Conservation (phyloP, 495 filamentous ascomycete genomes). For the Talaromyces borbonicus region DNA sequence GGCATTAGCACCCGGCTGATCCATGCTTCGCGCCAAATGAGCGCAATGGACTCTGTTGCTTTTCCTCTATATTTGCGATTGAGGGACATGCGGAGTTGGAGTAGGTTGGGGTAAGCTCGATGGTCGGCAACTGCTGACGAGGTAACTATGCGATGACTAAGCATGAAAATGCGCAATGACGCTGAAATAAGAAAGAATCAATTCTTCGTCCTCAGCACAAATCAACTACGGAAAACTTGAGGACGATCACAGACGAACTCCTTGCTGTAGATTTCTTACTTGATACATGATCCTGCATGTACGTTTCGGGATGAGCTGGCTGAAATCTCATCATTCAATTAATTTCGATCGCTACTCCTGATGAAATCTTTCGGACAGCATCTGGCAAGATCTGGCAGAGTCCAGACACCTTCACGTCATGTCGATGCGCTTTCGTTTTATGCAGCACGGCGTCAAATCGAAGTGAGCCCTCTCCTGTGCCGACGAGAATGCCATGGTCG, state of each 20-base stretch:
- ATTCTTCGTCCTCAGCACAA: too few species aligned
- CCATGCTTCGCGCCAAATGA: slow-evolving; percentile 5
- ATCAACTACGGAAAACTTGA: too few species aligned
- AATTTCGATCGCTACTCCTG: not conserved
- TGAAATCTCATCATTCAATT: not conserved
- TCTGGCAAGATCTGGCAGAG: not conserved
- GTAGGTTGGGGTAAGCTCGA: not conserved
- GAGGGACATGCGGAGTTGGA: not conserved
- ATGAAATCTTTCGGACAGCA: not conserved
- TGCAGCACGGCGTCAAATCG: slow-evolving; percentile 19
- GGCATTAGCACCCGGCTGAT: slow-evolving; percentile 1
- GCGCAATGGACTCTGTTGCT: not conserved
- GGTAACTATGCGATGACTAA: slow-evolving; percentile 2
- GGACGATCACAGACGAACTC: not conserved
- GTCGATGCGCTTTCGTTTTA: slow-evolving; percentile 29
- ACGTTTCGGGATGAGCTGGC: not conserved
- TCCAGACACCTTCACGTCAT: slow-evolving; percentile 15
- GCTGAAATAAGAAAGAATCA: not conserved
- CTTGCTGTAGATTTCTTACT: too few species aligned
- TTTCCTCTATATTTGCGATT: not conserved
- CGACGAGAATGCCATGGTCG: slow-evolving; percentile 31
- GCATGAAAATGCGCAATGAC: slow-evolving; percentile 1
- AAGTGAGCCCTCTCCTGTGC: slow-evolving; percentile 19
- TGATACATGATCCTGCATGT: not conserved
- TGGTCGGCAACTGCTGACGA: too few species aligned